Percentiles rank a stretch among this genome's conserved stretches.
Evolutionary conservation across 306 rosid species (phyloP).

Genomic region (Dalbergia oliveri): DNA sequence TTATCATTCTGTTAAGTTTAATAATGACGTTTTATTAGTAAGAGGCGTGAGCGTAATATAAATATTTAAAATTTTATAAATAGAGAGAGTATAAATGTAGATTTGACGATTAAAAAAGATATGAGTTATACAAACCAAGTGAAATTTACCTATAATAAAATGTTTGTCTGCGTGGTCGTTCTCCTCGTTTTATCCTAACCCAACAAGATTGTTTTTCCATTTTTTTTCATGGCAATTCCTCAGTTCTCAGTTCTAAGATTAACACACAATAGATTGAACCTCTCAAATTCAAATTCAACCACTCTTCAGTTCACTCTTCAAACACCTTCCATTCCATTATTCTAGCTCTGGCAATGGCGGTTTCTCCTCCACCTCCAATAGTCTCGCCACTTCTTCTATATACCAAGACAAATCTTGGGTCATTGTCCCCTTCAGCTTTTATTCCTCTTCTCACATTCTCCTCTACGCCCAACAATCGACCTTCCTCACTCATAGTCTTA

Average conservation of each 20-base stretch:
- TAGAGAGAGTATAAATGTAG: no score
- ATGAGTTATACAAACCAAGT: no score
- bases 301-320: not conserved
- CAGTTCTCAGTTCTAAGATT: not conserved
- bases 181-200: no score
- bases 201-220: no score
- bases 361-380: slow-evolving; percentile 46
- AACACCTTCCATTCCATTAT: not conserved
- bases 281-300: not conserved
- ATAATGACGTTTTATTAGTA: no score
- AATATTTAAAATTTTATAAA: no score
- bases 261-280: not conserved
- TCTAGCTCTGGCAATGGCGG: slow-evolving; percentile 40
- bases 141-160: no score
- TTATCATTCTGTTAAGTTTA: no score
- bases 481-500: slow-evolving; percentile 45
- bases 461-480: slow-evolving; percentile 47
- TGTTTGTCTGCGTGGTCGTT: no score
- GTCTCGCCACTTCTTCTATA: slow-evolving; percentile 54
- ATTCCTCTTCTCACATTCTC: slow-evolving; percentile 47
- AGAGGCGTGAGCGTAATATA: no score
- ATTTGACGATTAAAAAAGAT: no score
- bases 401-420: slow-evolving; percentile 43
- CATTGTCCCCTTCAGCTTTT: slow-evolving; percentile 44
- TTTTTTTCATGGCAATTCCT: not conserved